Evolutionary conservation across 371 early-diverging fungal species (phyloP), one percentile per base, ranked within the genome.

Genomic region (Actinomucor elegans): DNA sequence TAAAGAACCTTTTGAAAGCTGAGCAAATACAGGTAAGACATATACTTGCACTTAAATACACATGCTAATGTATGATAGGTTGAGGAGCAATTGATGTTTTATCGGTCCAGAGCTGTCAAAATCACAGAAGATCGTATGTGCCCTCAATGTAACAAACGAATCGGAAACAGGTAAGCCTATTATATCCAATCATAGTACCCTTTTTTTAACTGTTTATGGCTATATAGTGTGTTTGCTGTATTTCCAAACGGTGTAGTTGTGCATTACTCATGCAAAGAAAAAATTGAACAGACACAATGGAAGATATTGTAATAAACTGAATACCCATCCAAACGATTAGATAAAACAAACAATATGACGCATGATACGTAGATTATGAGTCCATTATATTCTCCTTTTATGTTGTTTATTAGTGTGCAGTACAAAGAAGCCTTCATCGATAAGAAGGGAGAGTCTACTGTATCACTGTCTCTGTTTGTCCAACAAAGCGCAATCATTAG

Each of bases 71-170:
- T 32, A 34, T 29, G 0, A 17, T 63, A 89, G 87, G 83, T 83
- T 3, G 87, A 89, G 57, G 88, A 89, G 56, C 81, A 86, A 48
- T 50, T 88, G 49, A 75, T 80, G 40, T 79, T 72, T 50, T 82
- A 84, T 45, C 80, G 85, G 48, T 81, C 86, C 4, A 64, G 82
- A 47, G 72, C 84, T 42, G 87, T 92, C 47, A 80, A 78, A 41
- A 85, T 93, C 24, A 83, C 88, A 3, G 89, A 90, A 24, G 89
- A 90, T 51, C 75, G 86, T 12, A 86, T 90, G 87, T 93, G 93
- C 59, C 83, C 86, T 26, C 81, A 82, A 55, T 93, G 93, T 55
- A 80, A 88, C 60, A 89, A 89, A 54, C 79, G 90, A 26, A 88
- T 93, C 41, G 91, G 86, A 12, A 89, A 85, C 45, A 86, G 86